Evolutionary conservation across 208 protist species (phyloP), one percentile per base, ranked within the genome.

Genomic region (Crithidia thermophila): DNA sequence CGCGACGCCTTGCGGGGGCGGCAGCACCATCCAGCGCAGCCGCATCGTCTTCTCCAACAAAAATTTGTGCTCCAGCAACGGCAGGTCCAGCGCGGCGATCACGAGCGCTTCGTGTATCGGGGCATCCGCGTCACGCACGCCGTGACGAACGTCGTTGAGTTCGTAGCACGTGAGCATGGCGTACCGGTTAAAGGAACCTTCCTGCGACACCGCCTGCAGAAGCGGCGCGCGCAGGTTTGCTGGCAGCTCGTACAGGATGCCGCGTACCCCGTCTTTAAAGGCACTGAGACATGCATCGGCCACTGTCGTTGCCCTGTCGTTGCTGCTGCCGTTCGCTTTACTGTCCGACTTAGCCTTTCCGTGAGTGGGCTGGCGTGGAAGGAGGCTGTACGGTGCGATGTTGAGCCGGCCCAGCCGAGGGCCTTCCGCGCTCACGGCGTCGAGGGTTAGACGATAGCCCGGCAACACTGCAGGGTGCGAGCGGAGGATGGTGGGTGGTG

Each of bases 131-230:
- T 31, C 4, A 21, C 39, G 33, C 31, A 30, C 40, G 16, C 33
- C 55, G 13, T 36, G 40, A 6, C 25, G 49, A 18, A 47, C 67
- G 42, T 49, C 59, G 30, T 27, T 43, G 28, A 81, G 40, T 33
- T 65, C 31, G 52, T 71, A 56, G 39, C 66, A 77, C 2, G 70
- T 23, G 46, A 75, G 69, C 36, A 42, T 61, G 14, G 68, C 57
- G 39, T 58, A 73, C 61, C 68, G 13, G 58, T 82, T 87, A 55
- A 74, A 84, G n/a, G 81, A 81, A 16, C 77, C 81, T 34, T 71
- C 42, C 20, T 36, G 68, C 0, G 71, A 72, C 18, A 82, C 76
- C 27, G 62, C 65, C 49, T 72, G 71, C 61, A 82, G 58, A 25
- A 85, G 66, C 18, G 76, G 34, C 14, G 45, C 50, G 4, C 59